Conservation (phyloP, 73 alveolate genomes). For the Tetrahymena malaccensis region DNA sequence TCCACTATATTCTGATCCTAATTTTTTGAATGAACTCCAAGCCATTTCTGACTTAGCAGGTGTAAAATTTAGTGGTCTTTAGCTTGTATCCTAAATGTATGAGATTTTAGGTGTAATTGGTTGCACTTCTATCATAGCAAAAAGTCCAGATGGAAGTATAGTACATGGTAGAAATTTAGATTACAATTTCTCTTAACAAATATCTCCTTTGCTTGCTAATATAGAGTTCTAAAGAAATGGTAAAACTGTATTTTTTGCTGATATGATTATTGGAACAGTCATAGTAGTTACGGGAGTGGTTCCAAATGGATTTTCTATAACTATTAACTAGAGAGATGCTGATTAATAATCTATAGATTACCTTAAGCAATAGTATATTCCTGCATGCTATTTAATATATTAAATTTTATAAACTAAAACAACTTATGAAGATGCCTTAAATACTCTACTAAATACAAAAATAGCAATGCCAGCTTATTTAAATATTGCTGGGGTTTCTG, state of each 20-base stretch:
- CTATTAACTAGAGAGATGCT: not conserved
- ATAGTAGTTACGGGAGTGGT: not conserved
- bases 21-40: not conserved
- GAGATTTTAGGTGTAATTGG: not conserved
- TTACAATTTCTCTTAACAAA: too few relatives aligned
- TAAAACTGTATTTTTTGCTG: not conserved
- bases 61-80: not conserved
- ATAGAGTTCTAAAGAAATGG: not conserved
- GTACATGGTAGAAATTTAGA: not conserved
- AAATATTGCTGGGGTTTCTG: not conserved
- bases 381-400: not conserved
- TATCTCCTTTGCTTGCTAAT: not conserved
- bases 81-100: not conserved
- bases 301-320: not conserved
- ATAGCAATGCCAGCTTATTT: not conserved
- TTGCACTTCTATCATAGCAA: not conserved
- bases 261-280: not conserved
- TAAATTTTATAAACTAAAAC: not conserved
- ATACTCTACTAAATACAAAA: not conserved
- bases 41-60: not conserved
- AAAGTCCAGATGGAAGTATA: not conserved
- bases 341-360: not conserved
- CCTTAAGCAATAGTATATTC: not conserved
- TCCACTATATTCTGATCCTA: not conserved
- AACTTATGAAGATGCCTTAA: not conserved